Percentiles rank a stretch among this genome's conserved stretches.
Conservation (phyloP, 306 rosid genomes). For the Astragalus glycyphyllos region DNA sequence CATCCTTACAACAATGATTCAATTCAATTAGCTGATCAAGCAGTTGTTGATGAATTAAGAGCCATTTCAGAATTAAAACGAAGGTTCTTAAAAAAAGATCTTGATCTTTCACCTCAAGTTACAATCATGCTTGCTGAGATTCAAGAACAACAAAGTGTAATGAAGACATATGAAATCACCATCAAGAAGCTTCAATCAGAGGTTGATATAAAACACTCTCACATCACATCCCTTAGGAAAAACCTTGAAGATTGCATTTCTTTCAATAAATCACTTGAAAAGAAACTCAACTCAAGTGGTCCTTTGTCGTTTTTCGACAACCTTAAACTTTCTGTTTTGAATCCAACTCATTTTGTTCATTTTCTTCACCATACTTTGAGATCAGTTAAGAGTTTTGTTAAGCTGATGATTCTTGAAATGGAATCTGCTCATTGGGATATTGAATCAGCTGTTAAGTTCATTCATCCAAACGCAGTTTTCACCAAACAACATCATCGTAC, state of each 20-base stretch:
- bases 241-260: slow-evolving; percentile 48
- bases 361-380: slow-evolving; percentile 60
- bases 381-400: slow-evolving; percentile 66
- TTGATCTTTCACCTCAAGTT: slow-evolving; percentile 87
- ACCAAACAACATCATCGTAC: slow-evolving; percentile 55
- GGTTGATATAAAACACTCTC: slow-evolving; percentile 45
- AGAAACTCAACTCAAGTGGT: slow-evolving; percentile 71
- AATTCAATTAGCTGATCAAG: slow-evolving; percentile 79
- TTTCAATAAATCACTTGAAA: slow-evolving; percentile 59
- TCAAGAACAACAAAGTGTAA: slow-evolving; percentile 88
- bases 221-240: slow-evolving; percentile 42
- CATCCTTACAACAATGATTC: slow-evolving; percentile 77
- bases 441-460: slow-evolving; percentile 65
- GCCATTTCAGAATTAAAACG: slow-evolving; percentile 78
- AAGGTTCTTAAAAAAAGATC: slow-evolving; percentile 69
- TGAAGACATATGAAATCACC: slow-evolving; percentile 85
- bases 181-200: slow-evolving; percentile 71
- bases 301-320: slow-evolving; percentile 62
- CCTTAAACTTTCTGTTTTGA: slow-evolving; percentile 49
- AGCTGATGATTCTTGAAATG: slow-evolving; percentile 73
- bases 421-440: slow-evolving; percentile 92
- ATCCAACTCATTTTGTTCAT: slow-evolving; percentile 62
- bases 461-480: slow-evolving; percentile 67
- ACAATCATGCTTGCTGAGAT: slow-evolving; percentile 93
- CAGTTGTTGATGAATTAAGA: slow-evolving; percentile 82